Percentiles rank a stretch among this genome's conserved stretches.
Evolutionary conservation across 2,329 filamentous ascomycete species (phyloP).

Genomic region (Colletotrichum salicis): DNA sequence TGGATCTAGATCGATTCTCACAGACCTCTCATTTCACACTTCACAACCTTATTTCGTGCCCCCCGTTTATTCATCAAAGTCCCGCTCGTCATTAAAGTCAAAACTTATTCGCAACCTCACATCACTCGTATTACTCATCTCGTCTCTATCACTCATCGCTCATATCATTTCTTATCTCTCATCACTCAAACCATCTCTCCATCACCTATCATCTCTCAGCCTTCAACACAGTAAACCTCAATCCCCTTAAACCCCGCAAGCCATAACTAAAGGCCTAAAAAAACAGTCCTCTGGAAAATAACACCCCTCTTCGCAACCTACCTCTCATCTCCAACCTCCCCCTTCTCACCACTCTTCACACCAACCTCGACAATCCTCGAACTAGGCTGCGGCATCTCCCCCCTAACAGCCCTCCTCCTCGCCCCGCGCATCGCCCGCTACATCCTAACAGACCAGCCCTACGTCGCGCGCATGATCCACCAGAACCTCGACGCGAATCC

Average conservation of each 20-base stretch:
- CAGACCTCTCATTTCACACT: neutral
- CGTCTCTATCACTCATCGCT: too few relatives aligned
- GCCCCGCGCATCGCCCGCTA: constrained; percentile 71
- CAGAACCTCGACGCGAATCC: constrained; percentile 78
- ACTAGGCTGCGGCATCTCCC: constrained; percentile 88
- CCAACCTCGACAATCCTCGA: constrained; percentile 74
- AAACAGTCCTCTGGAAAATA: constrained; percentile 86
- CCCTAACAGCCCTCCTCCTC: constrained; percentile 78
- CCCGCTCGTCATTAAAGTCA: neutral
- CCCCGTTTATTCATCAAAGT: neutral
- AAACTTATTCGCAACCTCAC: too few relatives aligned
- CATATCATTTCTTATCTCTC: too few relatives aligned
- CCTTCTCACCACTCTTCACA: constrained; percentile 67
- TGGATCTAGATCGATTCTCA: neutral
- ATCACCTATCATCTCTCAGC: too few relatives aligned
- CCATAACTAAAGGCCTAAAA: constrained; percentile 13
- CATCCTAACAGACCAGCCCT: constrained; percentile 87
- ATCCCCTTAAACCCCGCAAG: neutral
- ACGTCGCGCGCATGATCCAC: constrained; percentile 80
- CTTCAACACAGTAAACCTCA: neutral
- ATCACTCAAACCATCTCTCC: too few relatives aligned
- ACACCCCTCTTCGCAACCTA: constrained; percentile 85
- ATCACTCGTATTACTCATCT: too few relatives aligned
- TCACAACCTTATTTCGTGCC: too few relatives aligned
- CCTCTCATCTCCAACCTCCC: constrained; percentile 73